Conservation (phyloP, 441 rosid genomes). For the Viola pubescens region DNA sequence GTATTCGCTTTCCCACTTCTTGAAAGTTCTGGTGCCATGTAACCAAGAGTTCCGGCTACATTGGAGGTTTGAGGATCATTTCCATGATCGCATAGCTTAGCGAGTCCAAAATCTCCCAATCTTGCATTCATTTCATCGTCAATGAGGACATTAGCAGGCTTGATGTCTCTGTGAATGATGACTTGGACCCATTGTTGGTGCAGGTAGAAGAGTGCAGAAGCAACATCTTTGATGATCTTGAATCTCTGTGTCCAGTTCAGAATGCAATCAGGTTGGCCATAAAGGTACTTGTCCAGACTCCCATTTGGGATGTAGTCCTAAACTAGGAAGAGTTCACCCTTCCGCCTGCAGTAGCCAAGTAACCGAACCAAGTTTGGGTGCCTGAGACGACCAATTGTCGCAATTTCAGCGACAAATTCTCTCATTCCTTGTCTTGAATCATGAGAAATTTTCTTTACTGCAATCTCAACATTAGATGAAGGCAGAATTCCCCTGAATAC, state of each 20-base stretch:
- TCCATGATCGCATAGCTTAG: conserved; percentile 29
- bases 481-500: conserved; percentile 26
- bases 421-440: conserved; percentile 25
- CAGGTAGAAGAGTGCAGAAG: conserved; percentile 26
- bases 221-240: conserved; percentile 29
- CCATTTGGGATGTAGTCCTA: conserved; percentile 34
- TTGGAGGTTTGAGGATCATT: conserved; percentile 16
- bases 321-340: conserved; percentile 29
- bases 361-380: conserved; percentile 33
- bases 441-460: conserved; percentile 32
- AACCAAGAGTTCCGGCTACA: conserved; percentile 34
- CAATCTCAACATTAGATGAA: conserved; percentile 18
- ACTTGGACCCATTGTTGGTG: conserved; percentile 40
- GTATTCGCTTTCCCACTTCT: conserved; percentile 44
- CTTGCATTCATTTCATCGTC: conserved; percentile 30
- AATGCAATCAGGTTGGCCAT: conserved; percentile 6
- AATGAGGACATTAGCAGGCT: conserved; percentile 22
- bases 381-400: conserved; percentile 21
- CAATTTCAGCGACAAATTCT: conserved; percentile 30
- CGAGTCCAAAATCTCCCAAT: conserved; percentile 38
- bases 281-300: conserved; percentile 32
- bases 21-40: conserved; percentile 42
- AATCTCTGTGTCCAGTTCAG: conserved; percentile 27
- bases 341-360: conserved; percentile 30
- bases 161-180: conserved; percentile 37